Conservation (phyloP, 257 asterid species). For the Lavandula angustifolia region DNA sequence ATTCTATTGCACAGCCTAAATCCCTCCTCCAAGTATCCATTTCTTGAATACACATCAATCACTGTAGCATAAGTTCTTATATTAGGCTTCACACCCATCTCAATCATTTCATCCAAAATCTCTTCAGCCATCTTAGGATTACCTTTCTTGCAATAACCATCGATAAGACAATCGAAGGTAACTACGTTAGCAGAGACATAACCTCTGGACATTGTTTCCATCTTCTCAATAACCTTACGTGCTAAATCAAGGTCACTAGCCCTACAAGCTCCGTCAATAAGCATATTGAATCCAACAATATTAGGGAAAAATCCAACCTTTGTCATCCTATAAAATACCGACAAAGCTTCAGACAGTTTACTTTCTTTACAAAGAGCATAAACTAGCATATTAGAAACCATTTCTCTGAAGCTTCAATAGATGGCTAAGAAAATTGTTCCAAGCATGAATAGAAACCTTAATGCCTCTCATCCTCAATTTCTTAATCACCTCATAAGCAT, state of each 20-base stretch:
- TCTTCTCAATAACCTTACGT: constrained; percentile 47
- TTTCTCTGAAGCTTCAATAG: constrained; percentile 62
- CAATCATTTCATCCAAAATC: constrained; percentile 52
- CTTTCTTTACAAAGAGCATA: constrained; percentile 66
- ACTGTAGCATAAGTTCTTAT: constrained; percentile 71
- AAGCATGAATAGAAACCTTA: constrained; percentile 65
- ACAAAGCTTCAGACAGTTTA: constrained; percentile 57
- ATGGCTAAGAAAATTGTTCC: constrained; percentile 80
- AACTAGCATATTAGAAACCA: constrained; percentile 57
- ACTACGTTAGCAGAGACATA: constrained; percentile 47
- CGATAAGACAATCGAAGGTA: constrained; percentile 64
- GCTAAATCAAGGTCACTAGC: constrained; percentile 54
- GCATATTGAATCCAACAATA: constrained; percentile 66
- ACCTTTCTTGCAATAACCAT: constrained; percentile 77
- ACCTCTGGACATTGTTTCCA: constrained; percentile 53
- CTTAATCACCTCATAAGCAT: constrained; percentile 62
- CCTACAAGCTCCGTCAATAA: constrained; percentile 72
- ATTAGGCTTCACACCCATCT: constrained; percentile 58
- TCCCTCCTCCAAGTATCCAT: constrained; percentile 60
- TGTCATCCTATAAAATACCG: constrained; percentile 66
- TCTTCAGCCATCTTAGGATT: constrained; percentile 47
- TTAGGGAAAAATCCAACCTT: constrained; percentile 66
- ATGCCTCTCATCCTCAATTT: constrained; percentile 40
- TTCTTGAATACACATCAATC: constrained; percentile 71
- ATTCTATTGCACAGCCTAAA: constrained; percentile 57